A percentile compares a stretch with the other conserved stretches of the same genome.
phyloP scores from a whole-genome alignment of 1,139 yeast species.

The Zygoascus hellenicus region DNA sequence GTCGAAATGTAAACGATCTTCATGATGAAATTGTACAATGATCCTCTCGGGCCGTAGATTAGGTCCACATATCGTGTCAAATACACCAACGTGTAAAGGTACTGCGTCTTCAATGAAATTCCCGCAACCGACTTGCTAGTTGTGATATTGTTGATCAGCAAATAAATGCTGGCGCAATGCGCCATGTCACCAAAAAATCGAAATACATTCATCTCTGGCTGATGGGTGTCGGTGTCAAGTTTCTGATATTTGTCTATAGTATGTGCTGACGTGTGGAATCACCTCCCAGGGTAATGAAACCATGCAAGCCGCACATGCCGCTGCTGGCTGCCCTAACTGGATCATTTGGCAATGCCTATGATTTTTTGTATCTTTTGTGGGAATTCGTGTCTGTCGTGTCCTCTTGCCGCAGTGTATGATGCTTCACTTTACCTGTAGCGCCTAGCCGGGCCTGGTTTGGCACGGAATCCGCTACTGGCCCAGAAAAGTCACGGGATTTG shows the following conservation, averaged over 20 bases:
- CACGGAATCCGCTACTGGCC: slow-evolving; percentile 28
- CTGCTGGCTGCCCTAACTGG: no score
- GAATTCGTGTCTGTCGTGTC: slow-evolving; percentile 22
- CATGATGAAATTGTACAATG: slow-evolving; percentile 74
- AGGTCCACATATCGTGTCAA: slow-evolving; percentile 74
- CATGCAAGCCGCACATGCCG: no score
- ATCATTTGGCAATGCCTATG: no score
- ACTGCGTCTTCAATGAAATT: slow-evolving; percentile 82
- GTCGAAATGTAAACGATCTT: slow-evolving; percentile 74
- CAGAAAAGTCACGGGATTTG: slow-evolving; percentile 28
- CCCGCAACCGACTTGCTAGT: slow-evolving; percentile 68
- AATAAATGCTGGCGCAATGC: slow-evolving; percentile 73
- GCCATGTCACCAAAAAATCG: slow-evolving; percentile 57
- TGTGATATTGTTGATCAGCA: slow-evolving; percentile 67
- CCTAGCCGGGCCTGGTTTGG: slow-evolving; percentile 29
- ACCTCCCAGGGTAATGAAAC: no score
- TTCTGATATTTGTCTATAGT: no score
- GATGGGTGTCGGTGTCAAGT: no score
- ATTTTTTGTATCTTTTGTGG: not conserved
- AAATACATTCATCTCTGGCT: slow-evolving; percentile 7
- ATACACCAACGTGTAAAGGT: slow-evolving; percentile 70
- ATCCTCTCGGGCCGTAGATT: slow-evolving; percentile 43
- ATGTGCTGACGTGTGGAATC: no score
- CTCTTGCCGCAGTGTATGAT: slow-evolving; percentile 25
- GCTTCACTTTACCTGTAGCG: slow-evolving; percentile 26